A percentile compares a stretch with the other conserved stretches of the same genome.
phyloP scores from a whole-genome alignment of 768 basidiomycete species.

The Psilocybe cyanescens region DNA sequence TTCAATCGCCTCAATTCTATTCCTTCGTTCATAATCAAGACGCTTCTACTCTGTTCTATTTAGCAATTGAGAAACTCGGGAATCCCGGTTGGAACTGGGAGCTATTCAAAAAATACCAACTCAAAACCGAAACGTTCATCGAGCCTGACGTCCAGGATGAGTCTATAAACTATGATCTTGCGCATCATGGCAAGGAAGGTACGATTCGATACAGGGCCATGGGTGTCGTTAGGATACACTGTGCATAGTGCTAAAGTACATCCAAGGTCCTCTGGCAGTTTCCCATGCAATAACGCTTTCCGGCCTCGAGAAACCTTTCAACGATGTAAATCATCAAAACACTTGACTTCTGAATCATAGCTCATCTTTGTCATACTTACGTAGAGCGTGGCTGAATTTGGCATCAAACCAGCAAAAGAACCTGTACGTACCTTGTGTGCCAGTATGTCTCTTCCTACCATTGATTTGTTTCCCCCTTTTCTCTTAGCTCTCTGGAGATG shows the following conservation, averaged over 20 bases:
- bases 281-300: neutral
- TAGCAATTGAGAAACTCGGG: conserved; percentile 5
- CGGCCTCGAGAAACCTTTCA: conserved; percentile 1
- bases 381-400: conserved; percentile 3
- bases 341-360: neutral
- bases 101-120: conserved; percentile 3
- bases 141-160: conserved; percentile 1
- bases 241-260: neutral
- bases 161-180: conserved; percentile 6
- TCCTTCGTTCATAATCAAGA: too few species aligned
- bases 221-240: too few species aligned
- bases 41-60: neutral
- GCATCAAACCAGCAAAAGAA: conserved; percentile 3
- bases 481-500: conserved; percentile 3
- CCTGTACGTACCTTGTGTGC: neutral
- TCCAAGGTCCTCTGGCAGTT: neutral
- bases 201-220: neutral
- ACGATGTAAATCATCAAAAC: neutral
- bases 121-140: conserved; percentile 6
- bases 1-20: too few species aligned
- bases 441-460: neutral
- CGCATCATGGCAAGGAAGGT: conserved; percentile 4
- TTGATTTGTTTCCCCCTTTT: neutral
- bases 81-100: conserved; percentile 8
- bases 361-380: neutral